These are phyloP conservation scores for Tuber borchii DNA, from an alignment of 495 filamentous ascomycete genomes.

Conservation along the genomic window DNA sequence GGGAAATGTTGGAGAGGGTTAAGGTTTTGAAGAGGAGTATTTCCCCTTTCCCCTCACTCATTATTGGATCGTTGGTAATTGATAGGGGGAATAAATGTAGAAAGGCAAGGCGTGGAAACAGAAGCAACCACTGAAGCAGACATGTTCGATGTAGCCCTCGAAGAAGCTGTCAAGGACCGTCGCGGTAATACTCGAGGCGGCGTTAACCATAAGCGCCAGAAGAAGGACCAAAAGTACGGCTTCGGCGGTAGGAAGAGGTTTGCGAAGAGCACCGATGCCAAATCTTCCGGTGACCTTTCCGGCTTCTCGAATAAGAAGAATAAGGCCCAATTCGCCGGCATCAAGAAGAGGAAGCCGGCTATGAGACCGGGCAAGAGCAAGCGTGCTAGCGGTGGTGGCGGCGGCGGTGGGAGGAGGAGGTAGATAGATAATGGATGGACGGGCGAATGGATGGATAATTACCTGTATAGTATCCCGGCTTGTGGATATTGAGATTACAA, in stretches of 20 bases:
- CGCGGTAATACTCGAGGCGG: conserved; percentile 42
- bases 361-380: conserved; percentile 60
- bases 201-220: conserved; percentile 62
- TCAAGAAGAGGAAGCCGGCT: conserved; percentile 32
- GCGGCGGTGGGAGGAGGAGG: background rate
- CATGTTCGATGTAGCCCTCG: conserved; percentile 89
- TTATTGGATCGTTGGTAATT: conserved; percentile 17
- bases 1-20: conserved; percentile 87
- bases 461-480: conserved; percentile 6
- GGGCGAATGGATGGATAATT: conserved; percentile 5
- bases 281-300: conserved; percentile 67
- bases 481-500: conserved; percentile 20
- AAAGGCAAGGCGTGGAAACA: conserved; percentile 69
- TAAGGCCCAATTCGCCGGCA: conserved; percentile 56
- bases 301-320: conserved; percentile 76
- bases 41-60: conserved; percentile 37
- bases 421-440: background rate
- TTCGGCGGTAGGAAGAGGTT: conserved; percentile 91
- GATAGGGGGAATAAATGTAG: conserved; percentile 46
- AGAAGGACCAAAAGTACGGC: conserved; percentile 88
- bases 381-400: conserved; percentile 45
- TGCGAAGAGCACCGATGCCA: conserved; percentile 79
- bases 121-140: conserved; percentile 68
- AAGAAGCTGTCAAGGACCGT: conserved; percentile 59
- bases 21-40: conserved; percentile 85